phyloP scores from a whole-genome alignment of 192 early-diverging fungal species.

The Backusella westeae region DNA sequence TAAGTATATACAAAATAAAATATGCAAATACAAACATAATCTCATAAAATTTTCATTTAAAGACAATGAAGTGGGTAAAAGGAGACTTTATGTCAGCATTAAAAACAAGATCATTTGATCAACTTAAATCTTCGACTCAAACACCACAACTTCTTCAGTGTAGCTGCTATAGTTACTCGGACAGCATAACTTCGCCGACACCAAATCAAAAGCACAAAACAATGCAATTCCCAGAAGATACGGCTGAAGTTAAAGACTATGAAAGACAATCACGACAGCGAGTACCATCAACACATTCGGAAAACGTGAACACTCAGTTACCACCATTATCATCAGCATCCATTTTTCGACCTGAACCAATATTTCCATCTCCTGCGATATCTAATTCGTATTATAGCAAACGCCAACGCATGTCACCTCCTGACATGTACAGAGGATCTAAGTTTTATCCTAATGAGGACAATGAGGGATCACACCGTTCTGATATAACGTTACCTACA shows the following conservation, averaged over 20 bases:
- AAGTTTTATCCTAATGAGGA: constrained; percentile 3
- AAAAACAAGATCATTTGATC: constrained; percentile 18
- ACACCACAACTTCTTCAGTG: constrained; percentile 10
- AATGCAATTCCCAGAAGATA: background rate
- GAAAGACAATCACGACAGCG: constrained; percentile 9
- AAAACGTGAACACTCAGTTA: background rate
- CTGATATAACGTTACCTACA: background rate
- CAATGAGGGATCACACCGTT: background rate
- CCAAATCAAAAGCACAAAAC: background rate
- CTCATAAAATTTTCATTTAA: background rate
- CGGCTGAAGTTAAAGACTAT: background rate
- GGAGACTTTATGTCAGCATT: constrained; percentile 21
- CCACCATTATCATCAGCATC: background rate
- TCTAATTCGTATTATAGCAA: constrained; percentile 4
- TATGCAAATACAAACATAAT: background rate
- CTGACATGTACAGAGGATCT: background rate
- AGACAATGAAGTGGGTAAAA: constrained; percentile 29
- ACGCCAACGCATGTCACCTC: constrained; percentile 1
- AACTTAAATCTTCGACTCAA: constrained; percentile 2
- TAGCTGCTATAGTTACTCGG: constrained; percentile 4
- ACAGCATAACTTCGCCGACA: background rate
- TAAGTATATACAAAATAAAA: constrained; percentile 15
- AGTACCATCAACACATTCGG: background rate
- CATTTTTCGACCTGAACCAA: constrained; percentile 9
- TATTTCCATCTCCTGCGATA: background rate